Percentiles rank a stretch among this genome's conserved stretches.
phyloP scores from a whole-genome alignment of 1,139 yeast species.

The Candida gigantensis region DNA sequence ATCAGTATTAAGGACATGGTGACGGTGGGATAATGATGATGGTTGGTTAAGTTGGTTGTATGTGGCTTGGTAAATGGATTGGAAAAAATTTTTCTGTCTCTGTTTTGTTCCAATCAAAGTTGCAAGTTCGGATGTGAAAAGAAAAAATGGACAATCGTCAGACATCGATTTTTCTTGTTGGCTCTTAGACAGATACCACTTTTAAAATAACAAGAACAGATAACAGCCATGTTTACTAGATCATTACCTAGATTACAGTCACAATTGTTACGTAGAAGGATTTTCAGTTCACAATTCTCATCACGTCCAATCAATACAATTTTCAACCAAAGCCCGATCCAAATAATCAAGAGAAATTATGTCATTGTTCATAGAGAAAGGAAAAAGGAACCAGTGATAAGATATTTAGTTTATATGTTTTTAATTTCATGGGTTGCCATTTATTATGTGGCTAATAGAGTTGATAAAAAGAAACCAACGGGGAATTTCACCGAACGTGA shows the following conservation, averaged over 20 bases:
- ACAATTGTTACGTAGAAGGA: constrained; percentile 1
- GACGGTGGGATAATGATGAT: not conserved
- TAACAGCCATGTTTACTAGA: constrained; percentile 3
- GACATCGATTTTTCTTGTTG: too few species aligned
- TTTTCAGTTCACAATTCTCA: not conserved
- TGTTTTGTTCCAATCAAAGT: too few species aligned
- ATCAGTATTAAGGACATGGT: constrained; percentile 81
- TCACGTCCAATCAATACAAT: constrained; percentile 1
- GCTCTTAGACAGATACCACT: too few species aligned
- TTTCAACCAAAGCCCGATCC: constrained; percentile 2
- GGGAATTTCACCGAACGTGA: constrained; percentile 61
- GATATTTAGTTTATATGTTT: constrained; percentile 51
- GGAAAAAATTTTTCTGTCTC: too few species aligned
- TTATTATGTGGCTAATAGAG: constrained; percentile 49
- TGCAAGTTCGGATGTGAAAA: too few species aligned
- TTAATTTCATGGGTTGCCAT: constrained; percentile 55
- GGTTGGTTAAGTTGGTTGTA: too few species aligned
- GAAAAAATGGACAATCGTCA: too few species aligned
- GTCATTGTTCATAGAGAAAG: constrained; percentile 12
- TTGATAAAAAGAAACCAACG: constrained; percentile 55
- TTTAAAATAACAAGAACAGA: not conserved
- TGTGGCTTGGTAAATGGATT: too few species aligned
- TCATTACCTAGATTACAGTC: constrained; percentile 1
- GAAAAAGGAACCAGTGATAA: constrained; percentile 38
- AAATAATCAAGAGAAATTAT: constrained; percentile 10